Conservation (phyloP, 306 rosid genomes). For the Prunus kanzakura region DNA sequence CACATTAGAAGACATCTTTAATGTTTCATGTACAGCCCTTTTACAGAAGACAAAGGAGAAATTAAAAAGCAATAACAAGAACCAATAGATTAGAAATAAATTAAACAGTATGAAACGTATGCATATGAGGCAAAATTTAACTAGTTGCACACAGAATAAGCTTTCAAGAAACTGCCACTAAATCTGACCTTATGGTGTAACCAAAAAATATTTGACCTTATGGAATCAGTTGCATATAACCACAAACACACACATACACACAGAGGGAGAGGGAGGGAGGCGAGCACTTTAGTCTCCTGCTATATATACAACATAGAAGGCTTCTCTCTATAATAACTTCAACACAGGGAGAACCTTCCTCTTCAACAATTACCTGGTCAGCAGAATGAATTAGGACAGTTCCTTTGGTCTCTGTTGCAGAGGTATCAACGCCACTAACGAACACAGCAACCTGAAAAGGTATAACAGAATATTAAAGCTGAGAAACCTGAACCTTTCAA, state of each 20-base stretch:
- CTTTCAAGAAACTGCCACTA: neutral
- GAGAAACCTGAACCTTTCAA: neutral
- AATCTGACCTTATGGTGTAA: neutral
- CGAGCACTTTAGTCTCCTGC: neutral
- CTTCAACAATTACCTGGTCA: constrained; percentile 52
- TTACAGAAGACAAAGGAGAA: neutral
- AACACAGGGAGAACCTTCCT: neutral
- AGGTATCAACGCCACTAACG: constrained; percentile 86
- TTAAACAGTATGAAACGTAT: neutral
- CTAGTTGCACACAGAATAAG: neutral
- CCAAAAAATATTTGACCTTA: neutral
- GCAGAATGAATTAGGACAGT: constrained; percentile 89
- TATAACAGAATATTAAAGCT: constrained; percentile 21
- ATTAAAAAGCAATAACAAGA: neutral
- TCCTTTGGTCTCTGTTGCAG: constrained; percentile 94
- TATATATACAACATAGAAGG: neutral
- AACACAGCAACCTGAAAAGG: constrained; percentile 77
- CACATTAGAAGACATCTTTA: neutral
- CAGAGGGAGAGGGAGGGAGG: neutral
- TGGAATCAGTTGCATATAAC: neutral
- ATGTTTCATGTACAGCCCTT: neutral
- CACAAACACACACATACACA: neutral
- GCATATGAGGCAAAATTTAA: neutral
- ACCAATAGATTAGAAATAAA: neutral
- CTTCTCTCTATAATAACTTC: neutral